phyloP scores from a whole-genome alignment of 225 moss, liverwort and hornwort genomes.

The Anthoceros angustus region DNA sequence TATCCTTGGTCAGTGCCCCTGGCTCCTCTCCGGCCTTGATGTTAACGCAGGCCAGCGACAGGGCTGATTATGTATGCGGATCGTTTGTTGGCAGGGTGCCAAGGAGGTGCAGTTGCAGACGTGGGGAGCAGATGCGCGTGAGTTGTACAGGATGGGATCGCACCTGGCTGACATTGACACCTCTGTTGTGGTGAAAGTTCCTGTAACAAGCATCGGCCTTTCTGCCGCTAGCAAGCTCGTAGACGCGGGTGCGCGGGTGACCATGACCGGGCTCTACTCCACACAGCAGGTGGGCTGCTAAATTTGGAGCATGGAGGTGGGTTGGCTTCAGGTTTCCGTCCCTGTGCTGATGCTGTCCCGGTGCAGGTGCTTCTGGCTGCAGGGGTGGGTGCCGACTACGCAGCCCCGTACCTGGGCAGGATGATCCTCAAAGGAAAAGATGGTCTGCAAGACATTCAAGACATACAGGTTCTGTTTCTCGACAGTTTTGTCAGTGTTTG shows the following conservation, averaged over 20 bases:
- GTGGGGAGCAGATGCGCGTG: slow-evolving; percentile 30
- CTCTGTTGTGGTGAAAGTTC: slow-evolving; percentile 44
- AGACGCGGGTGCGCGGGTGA: slow-evolving; percentile 23
- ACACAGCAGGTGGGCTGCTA: slow-evolving; percentile 33
- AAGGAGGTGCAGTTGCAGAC: slow-evolving; percentile 47
- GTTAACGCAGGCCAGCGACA: neutral
- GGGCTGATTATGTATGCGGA: neutral
- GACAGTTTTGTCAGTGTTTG: neutral
- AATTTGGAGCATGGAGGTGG: neutral
- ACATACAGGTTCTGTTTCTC: slow-evolving; percentile 30
- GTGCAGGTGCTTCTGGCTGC: slow-evolving; percentile 33
- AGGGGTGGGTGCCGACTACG: slow-evolving; percentile 54
- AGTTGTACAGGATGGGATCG: slow-evolving; percentile 29
- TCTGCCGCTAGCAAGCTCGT: slow-evolving; percentile 28
- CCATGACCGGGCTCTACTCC: slow-evolving; percentile 56
- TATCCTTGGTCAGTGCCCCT: slow-evolving; percentile 19
- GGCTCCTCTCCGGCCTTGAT: neutral
- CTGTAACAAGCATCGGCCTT: slow-evolving; percentile 32
- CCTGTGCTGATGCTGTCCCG: neutral
- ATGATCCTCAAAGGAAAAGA: slow-evolving; percentile 40
- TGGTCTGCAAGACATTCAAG: slow-evolving; percentile 30
- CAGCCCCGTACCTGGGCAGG: slow-evolving; percentile 49
- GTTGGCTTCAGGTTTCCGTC: neutral
- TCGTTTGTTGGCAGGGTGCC: slow-evolving; percentile 23
- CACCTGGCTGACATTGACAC: slow-evolving; percentile 26